Evolutionary conservation across 2,329 filamentous ascomycete genomes (phyloP).

Genomic region (Tolypocladium endophyticum): DNA sequence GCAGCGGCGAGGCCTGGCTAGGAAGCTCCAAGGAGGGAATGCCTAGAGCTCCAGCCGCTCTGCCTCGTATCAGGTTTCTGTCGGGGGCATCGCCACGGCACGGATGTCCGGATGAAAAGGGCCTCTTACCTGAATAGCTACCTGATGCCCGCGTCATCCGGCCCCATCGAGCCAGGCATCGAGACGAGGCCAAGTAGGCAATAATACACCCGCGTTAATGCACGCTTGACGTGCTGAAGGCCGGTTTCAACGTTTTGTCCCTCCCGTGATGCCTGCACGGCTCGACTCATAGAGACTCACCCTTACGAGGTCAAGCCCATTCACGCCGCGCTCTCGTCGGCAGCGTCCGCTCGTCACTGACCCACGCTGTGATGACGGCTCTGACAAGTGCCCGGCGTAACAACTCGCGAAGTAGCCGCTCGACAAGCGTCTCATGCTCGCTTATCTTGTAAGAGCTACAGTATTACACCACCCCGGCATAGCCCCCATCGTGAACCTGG

Average conservation of each 20-base stretch:
- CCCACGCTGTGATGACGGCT: neutral
- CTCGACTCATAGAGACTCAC: neutral
- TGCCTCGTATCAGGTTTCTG: neutral
- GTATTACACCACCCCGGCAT: neutral
- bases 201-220: neutral
- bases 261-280: neutral
- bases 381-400: neutral
- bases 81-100: neutral
- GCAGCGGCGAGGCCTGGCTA: constrained; percentile 6
- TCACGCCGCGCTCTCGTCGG: neutral
- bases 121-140: neutral
- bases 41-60: neutral
- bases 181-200: neutral
- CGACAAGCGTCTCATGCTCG: neutral
- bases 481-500: neutral
- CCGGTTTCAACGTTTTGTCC: neutral
- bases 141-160: neutral
- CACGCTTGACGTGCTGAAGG: neutral
- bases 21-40: constrained; percentile 18
- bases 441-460: neutral
- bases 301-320: neutral
- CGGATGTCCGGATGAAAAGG: neutral
- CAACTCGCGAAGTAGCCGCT: neutral
- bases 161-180: neutral
- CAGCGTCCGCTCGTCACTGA: neutral